Conservation (phyloP, 2,329 filamentous ascomycete species). For the Alternaria arborescens region DNA sequence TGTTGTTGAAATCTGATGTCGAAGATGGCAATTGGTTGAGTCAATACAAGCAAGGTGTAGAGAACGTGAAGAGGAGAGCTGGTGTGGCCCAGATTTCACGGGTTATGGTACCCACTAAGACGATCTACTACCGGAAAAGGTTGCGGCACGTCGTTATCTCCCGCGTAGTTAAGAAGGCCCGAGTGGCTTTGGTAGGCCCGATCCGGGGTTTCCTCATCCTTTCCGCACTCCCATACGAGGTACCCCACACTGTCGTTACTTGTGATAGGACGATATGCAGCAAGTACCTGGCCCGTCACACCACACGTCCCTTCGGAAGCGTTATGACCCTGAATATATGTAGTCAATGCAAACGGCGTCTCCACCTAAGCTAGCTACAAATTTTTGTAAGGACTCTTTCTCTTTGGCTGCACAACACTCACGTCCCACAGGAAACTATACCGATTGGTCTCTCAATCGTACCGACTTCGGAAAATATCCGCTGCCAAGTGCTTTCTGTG, state of each 20-base stretch:
- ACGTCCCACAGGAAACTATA: background rate
- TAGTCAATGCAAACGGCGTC: background rate
- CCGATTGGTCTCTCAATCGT: background rate
- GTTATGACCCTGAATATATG: background rate
- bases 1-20: slow-evolving; percentile 7
- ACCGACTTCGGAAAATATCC: background rate
- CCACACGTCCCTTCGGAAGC: background rate
- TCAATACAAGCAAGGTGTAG: background rate
- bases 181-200: background rate
- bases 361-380: background rate
- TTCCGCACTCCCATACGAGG: background rate
- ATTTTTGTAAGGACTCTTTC: background rate
- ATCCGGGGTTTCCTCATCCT: background rate
- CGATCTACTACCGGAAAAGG: background rate
- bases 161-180: background rate
- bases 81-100: background rate
- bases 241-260: background rate
- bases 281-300: background rate
- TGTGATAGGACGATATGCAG: background rate
- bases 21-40: background rate
- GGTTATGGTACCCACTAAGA: background rate
- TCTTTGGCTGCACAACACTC: background rate
- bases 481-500: background rate
- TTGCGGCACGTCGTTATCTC: slow-evolving; percentile 6
- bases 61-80: background rate